phyloP scores from a whole-genome alignment of 2,329 filamentous ascomycete genomes.

The Thielaviopsis ethacetica region DNA sequence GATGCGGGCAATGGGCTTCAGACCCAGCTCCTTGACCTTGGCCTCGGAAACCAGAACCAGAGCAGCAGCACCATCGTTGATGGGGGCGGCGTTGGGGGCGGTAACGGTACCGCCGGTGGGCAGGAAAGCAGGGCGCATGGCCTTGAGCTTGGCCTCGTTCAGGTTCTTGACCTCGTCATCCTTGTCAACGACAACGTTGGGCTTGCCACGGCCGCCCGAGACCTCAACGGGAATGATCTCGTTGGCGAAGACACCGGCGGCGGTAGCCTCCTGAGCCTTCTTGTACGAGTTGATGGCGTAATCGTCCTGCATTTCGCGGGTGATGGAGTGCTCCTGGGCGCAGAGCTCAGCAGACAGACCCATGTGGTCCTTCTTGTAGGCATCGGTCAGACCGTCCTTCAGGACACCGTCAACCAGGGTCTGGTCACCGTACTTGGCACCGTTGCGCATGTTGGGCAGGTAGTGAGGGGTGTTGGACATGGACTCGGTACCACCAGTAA shows the following conservation, averaged over 20 bases:
- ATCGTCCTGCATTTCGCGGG: conserved; percentile 75
- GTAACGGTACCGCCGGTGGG: conserved; percentile 76
- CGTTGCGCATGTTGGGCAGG: conserved; percentile 69
- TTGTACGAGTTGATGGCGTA: conserved; percentile 94
- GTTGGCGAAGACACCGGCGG: conserved; percentile 60
- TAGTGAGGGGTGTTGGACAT: conserved; percentile 99
- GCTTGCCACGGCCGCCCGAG: conserved; percentile 79
- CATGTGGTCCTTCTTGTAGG: conserved; percentile 95
- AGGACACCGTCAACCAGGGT: conserved; percentile 78
- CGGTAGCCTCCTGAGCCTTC: conserved; percentile 75
- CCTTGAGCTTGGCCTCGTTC: conserved; percentile 66
- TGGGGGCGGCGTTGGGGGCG: conserved; percentile 86
- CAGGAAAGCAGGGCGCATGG: conserved; percentile 72
- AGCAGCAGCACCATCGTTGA: conserved; percentile 88
- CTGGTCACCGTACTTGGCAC: conserved; percentile 89
- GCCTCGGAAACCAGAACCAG: conserved; percentile 87
- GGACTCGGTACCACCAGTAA: conserved; percentile 90
- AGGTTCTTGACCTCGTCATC: conserved; percentile 97
- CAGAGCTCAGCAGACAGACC: conserved; percentile 86
- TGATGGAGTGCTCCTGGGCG: conserved; percentile 64
- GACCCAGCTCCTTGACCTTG: conserved; percentile 77
- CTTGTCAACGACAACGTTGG: conserved; percentile 57
- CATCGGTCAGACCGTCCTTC: conserved; percentile 87
- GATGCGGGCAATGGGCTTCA: conserved; percentile 92
- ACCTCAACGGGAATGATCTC: conserved; percentile 89